phyloP scores from a whole-genome alignment of 208 protist genomes.

The Trypanosoma theileri region DNA sequence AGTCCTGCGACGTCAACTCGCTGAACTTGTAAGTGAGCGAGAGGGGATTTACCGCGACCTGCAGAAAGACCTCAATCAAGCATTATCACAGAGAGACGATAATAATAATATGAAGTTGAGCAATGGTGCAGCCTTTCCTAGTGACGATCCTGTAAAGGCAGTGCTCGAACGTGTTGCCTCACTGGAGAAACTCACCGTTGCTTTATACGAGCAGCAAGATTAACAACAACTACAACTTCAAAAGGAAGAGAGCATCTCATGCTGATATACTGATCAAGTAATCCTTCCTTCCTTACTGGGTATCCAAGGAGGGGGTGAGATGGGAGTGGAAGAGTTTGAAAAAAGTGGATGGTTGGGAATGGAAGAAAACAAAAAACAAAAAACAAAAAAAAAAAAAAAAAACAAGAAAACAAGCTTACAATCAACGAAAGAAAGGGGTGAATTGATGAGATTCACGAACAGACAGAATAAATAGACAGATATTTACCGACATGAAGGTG shows the following conservation, averaged over 20 bases:
- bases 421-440: background rate
- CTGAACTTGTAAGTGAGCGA: background rate
- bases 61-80: background rate
- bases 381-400: background rate
- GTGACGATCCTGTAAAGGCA: too few species aligned
- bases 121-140: too few species aligned
- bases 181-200: constrained; percentile 14
- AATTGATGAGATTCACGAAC: background rate
- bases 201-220: background rate
- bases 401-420: background rate
- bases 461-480: background rate
- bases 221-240: background rate
- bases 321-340: background rate
- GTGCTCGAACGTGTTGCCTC: background rate
- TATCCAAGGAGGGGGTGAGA: background rate
- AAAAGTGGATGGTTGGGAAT: too few species aligned
- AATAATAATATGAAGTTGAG: background rate
- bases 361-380: background rate
- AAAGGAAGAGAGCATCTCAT: background rate
- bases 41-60: background rate
- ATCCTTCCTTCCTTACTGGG: too few species aligned
- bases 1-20: background rate
- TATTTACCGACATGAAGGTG: too few species aligned
- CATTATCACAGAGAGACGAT: background rate
- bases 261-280: background rate